Evolutionary conservation across 2,329 filamentous ascomycete species (phyloP).

Genomic region (Talaromyces islandicus): DNA sequence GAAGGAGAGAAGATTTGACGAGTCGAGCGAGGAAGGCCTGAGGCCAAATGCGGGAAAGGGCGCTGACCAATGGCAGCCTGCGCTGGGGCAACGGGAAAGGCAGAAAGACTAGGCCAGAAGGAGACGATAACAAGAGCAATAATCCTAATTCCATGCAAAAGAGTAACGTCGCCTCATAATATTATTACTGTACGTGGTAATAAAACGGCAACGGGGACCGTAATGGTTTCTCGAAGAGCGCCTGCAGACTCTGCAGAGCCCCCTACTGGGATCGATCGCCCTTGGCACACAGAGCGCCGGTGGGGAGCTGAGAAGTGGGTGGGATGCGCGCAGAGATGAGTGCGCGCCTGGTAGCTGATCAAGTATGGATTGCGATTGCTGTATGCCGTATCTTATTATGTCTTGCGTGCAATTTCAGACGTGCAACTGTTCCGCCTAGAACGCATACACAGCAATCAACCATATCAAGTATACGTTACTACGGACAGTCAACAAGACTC

Average conservation of each 20-base stretch:
- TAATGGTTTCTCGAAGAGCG: background rate
- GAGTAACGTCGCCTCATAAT: too few relatives aligned
- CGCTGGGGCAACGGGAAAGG: background rate
- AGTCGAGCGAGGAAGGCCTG: slow-evolving; percentile 1
- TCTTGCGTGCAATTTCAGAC: too few relatives aligned
- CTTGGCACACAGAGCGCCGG: background rate
- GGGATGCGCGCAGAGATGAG: background rate
- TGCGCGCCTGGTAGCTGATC: too few relatives aligned
- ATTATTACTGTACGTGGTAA: too few relatives aligned
- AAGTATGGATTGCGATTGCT: background rate
- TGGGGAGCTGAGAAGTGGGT: background rate
- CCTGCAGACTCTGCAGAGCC: background rate
- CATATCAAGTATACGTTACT: too few relatives aligned
- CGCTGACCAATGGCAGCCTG: background rate
- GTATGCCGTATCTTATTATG: too few relatives aligned
- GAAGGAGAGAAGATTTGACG: background rate
- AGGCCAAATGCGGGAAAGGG: background rate
- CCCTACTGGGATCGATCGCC: background rate
- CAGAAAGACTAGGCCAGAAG: background rate
- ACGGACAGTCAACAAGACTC: background rate
- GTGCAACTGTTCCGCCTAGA: too few relatives aligned
- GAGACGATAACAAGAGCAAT: too few relatives aligned
- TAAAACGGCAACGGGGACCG: background rate
- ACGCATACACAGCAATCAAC: too few relatives aligned
- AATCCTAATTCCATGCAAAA: too few relatives aligned